Percentiles rank a stretch among this genome's conserved stretches.
Conservation (phyloP, 208 protist species). For the Acanthamoeba lenticulata region DNA sequence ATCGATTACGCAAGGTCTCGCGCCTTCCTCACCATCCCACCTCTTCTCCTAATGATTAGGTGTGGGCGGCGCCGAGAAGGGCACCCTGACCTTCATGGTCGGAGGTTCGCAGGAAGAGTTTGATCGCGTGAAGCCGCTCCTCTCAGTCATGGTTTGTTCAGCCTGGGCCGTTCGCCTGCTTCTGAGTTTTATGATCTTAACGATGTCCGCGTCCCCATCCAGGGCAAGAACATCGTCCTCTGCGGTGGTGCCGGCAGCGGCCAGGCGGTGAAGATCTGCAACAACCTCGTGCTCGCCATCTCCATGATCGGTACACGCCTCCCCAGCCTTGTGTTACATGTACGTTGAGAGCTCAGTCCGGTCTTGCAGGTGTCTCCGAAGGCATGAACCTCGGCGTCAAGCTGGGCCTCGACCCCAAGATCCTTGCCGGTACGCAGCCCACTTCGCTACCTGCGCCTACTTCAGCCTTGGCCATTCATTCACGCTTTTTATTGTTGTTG, state of each 20-base stretch:
- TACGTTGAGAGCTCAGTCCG: no score
- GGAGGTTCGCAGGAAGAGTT: constrained; percentile 82
- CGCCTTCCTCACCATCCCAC: neutral
- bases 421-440: constrained; percentile 77
- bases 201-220: neutral
- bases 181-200: neutral
- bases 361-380: constrained; percentile 78
- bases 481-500: neutral
- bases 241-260: constrained; percentile 85
- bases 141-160: constrained; percentile 82
- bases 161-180: neutral
- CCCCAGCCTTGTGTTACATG: no score
- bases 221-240: constrained; percentile 89
- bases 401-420: constrained; percentile 89
- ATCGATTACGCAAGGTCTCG: no score
- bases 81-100: constrained; percentile 92
- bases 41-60: constrained; percentile 53
- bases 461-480: neutral
- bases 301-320: constrained; percentile 86
- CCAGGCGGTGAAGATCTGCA: constrained; percentile 90
- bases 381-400: constrained; percentile 87
- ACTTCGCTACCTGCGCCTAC: neutral
- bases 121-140: constrained; percentile 73
- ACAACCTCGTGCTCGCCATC: constrained; percentile 91
- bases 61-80: constrained; percentile 86